Evolutionary conservation across 2,329 filamentous ascomycete genomes (phyloP), one percentile per base, ranked within the genome.

Genomic region (Coniochaeta prunicola): DNA sequence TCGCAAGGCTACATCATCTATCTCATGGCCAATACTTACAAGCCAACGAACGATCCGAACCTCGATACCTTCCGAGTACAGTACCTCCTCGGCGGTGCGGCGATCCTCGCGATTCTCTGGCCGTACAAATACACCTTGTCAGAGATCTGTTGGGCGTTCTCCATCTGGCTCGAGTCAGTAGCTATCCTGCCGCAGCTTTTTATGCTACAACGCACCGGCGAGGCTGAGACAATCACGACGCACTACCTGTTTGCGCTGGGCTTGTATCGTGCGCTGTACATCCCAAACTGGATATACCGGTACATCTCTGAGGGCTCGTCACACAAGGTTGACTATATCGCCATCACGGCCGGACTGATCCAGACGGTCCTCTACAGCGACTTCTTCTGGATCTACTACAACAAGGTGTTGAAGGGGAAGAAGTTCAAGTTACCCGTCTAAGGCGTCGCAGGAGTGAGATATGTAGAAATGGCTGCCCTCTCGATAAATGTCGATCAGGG

Each of bases 361-460:
- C 94, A 99, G 80, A 99, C 94, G 0, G 77, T 99, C 55, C 80
- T 99, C 60, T 99, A 99, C 79, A 96, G 91, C 63, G 94, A 99
- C 78, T 99, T 99, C 80, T 99, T 99, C 84, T 99, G 92, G 82
- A 93, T 99, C 69, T 99, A 99, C 80, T 99, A 97, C 78, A 96
- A 89, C 61, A 97, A 97, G 86, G 88, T 93, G 54, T 78, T 92
- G 76, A 91, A 92, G 79, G 90, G 90, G 67, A 90, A 91, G 81
- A 92, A 91, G 79, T 93, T 93, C 74, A 90, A 91, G 74, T 80
- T 93, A 60, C 90, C 90, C 1, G 90, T 93, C 65, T 93, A 84
- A 28, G 45, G 13, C n/a, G 24, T 30, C 4, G 45, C 40, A 45
- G 40, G 13, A 12, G 45, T 12, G 17, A 26, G 45, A n/a, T 21